phyloP scores from a whole-genome alignment of 495 filamentous ascomycete genomes.

The Aspergillus nidulans region DNA sequence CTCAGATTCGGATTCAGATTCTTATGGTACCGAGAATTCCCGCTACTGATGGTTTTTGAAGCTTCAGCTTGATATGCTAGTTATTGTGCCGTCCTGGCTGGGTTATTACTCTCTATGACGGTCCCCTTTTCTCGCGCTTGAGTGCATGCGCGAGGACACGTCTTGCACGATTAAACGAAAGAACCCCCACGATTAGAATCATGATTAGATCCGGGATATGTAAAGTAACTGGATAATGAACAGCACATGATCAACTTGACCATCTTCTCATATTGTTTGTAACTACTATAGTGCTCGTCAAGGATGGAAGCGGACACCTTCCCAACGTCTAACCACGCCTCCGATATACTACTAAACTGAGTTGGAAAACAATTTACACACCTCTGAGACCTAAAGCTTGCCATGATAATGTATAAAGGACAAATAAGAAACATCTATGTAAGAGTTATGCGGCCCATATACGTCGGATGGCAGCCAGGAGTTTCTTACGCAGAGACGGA shows the following conservation, averaged over 20 bases:
- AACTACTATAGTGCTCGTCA: too few relatives aligned
- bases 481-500: too few relatives aligned
- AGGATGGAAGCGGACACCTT: too few relatives aligned
- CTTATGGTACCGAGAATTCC: constrained; percentile 10
- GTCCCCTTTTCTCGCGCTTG: background rate
- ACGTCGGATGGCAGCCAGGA: too few relatives aligned
- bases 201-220: background rate
- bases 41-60: background rate
- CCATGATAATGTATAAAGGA: too few relatives aligned
- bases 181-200: constrained; percentile 19
- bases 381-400: too few relatives aligned
- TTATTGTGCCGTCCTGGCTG: background rate
- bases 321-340: too few relatives aligned
- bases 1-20: background rate
- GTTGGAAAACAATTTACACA: too few relatives aligned
- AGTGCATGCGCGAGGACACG: constrained; percentile 1
- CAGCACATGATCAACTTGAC: background rate
- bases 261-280: too few relatives aligned
- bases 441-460: too few relatives aligned
- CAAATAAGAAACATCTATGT: too few relatives aligned
- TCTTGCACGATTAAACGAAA: constrained; percentile 24
- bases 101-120: background rate
- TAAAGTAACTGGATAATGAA: constrained; percentile 15
- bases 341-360: too few relatives aligned
- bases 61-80: background rate